Evolutionary conservation across 1,284 basidiomycete species (phyloP).

Genomic region (Leccinum subrobustum): DNA sequence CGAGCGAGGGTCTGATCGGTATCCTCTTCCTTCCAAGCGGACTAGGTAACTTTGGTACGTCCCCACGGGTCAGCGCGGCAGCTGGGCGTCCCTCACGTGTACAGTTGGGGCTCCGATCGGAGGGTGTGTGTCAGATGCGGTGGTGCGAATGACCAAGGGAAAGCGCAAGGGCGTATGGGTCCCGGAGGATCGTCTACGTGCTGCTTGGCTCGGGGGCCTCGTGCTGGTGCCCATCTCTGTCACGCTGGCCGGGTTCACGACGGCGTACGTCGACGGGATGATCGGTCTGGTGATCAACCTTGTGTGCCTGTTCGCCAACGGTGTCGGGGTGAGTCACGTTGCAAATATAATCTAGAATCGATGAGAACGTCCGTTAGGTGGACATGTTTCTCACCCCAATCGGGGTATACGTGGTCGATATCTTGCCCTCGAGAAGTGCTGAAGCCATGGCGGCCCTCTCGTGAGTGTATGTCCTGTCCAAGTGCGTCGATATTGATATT

Average conservation of each 20-base stretch:
- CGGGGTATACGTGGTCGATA: slow-evolving; percentile 58
- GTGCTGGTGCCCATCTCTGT: slow-evolving; percentile 41
- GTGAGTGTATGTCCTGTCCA: slow-evolving; percentile 25
- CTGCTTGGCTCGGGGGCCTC: slow-evolving; percentile 44
- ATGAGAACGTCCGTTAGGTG: slow-evolving; percentile 31
- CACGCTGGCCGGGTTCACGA: slow-evolving; percentile 20
- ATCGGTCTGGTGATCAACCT: slow-evolving; percentile 42
- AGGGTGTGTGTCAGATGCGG: slow-evolving; percentile 52
- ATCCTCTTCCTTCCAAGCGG: slow-evolving; percentile 60
- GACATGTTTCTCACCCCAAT: slow-evolving; percentile 49
- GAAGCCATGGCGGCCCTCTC: slow-evolving; percentile 48
- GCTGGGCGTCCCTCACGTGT: neutral
- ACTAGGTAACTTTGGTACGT: slow-evolving; percentile 54
- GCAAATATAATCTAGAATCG: neutral
- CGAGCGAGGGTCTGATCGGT: slow-evolving; percentile 58
- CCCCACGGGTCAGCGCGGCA: neutral
- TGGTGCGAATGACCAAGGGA: slow-evolving; percentile 46
- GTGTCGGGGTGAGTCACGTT: slow-evolving; percentile 42
- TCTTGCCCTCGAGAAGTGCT: slow-evolving; percentile 50
- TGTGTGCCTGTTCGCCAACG: slow-evolving; percentile 47
- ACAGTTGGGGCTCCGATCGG: slow-evolving; percentile 52
- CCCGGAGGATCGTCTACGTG: slow-evolving; percentile 62
- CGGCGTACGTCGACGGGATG: slow-evolving; percentile 38
- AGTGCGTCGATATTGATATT: neutral
- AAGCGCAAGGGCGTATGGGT: slow-evolving; percentile 49